A percentile compares a stretch with the other conserved stretches of the same genome.
These are phyloP conservation scores for Zoysia pacifica DNA, from an alignment of 176 grass and related monocot genomes.

Conservation along the genomic window DNA sequence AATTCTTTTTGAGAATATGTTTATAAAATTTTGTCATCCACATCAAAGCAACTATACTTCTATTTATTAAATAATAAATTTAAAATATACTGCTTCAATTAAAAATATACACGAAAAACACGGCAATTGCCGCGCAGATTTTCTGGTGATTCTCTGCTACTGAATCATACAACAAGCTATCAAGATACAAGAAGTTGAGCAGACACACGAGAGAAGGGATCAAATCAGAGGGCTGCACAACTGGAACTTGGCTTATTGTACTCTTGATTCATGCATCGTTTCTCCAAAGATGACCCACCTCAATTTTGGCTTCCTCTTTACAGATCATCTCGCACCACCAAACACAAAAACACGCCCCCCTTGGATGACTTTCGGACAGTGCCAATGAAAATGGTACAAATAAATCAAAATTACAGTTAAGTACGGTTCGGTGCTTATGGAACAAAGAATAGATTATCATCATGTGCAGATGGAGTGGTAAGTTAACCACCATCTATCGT, in stretches of 20 bases:
- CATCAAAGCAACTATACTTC: too few relatives aligned
- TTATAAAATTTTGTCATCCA: too few relatives aligned
- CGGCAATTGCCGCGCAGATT: too few relatives aligned
- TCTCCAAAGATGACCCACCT: background rate
- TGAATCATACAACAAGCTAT: background rate
- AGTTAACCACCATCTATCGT: background rate
- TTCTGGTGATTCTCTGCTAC: too few relatives aligned
- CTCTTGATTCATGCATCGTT: background rate
- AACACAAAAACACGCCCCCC: background rate
- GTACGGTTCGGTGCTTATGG: background rate
- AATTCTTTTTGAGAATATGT: too few relatives aligned
- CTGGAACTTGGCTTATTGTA: constrained; percentile 9
- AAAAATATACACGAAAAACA: too few relatives aligned
- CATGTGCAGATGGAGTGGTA: constrained; percentile 15
- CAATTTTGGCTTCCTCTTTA: constrained; percentile 14
- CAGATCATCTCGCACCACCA: background rate
- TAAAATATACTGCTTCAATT: too few relatives aligned
- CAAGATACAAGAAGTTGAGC: background rate
- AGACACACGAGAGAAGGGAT: background rate
- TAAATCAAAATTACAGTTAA: background rate
- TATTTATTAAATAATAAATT: too few relatives aligned
- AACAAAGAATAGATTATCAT: constrained; percentile 22
- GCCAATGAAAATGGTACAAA: constrained; percentile 11
- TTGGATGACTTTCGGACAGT: background rate
- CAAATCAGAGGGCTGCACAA: background rate